Percentiles rank a stretch among this genome's conserved stretches.
Evolutionary conservation across 768 basidiomycete genomes (phyloP).

Genomic region (Mycena kentingensis): DNA sequence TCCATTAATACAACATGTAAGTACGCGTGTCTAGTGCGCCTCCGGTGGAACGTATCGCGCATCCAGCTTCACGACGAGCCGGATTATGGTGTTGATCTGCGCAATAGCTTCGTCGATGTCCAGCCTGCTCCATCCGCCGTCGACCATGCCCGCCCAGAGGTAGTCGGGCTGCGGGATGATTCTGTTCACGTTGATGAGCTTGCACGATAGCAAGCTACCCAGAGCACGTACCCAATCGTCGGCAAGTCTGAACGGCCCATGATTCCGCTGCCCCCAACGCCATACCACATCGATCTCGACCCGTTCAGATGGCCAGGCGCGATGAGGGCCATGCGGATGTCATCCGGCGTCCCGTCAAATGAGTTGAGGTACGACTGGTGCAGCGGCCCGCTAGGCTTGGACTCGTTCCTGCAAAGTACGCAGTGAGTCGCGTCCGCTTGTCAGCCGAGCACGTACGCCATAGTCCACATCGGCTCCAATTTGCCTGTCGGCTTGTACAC

Average conservation of each 20-base stretch:
- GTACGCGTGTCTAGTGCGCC: background rate
- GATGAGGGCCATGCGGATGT: conserved; percentile 34
- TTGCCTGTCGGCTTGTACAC: conserved; percentile 31
- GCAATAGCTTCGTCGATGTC: conserved; percentile 24
- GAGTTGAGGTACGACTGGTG: conserved; percentile 30
- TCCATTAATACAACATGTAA: background rate
- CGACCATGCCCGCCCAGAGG: conserved; percentile 31
- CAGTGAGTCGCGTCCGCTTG: background rate
- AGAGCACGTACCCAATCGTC: conserved; percentile 29
- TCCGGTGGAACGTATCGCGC: conserved; percentile 12
- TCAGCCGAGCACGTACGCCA: conserved; percentile 25
- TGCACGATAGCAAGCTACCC: background rate
- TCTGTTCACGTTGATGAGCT: conserved; percentile 8
- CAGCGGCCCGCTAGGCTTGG: conserved; percentile 24
- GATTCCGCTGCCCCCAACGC: conserved; percentile 31
- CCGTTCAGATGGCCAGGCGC: conserved; percentile 28
- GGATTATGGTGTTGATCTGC: conserved; percentile 32
- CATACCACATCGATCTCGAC: conserved; percentile 29
- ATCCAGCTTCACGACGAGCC: conserved; percentile 28
- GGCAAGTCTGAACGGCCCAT: conserved; percentile 30
- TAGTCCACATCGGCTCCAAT: conserved; percentile 38
- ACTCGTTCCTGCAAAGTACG: conserved; percentile 24
- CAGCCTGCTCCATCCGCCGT: conserved; percentile 36
- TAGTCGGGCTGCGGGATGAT: conserved; percentile 37
- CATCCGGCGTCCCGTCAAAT: conserved; percentile 29